Percentiles rank a stretch among this genome's conserved stretches.
Conservation (phyloP, 192 early-diverging fungal genomes). For the Glomus cerebriforme region DNA sequence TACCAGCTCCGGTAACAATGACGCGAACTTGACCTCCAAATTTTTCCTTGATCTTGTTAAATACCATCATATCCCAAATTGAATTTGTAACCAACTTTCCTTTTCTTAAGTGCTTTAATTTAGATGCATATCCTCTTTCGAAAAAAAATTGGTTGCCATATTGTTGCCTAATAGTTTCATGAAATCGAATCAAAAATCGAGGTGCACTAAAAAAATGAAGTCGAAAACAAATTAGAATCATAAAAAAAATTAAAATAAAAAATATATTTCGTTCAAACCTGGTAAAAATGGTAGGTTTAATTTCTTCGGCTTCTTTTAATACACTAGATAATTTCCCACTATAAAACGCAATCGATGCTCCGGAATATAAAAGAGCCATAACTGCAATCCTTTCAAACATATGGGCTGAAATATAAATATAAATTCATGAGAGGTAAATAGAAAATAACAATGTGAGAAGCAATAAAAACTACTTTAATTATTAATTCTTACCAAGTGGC, state of each 20-base stretch:
- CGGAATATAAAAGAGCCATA: constrained; percentile 44
- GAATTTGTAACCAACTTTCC: constrained; percentile 43
- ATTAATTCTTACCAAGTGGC: constrained; percentile 40
- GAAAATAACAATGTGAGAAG: background rate
- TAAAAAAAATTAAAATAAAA: background rate
- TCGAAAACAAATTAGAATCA: background rate
- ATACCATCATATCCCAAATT: constrained; percentile 47
- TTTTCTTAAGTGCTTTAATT: constrained; percentile 34
- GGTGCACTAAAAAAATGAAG: constrained; percentile 31
- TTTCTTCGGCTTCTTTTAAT: constrained; percentile 68
- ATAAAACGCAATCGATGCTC: constrained; percentile 73
- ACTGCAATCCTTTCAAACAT: constrained; percentile 36
- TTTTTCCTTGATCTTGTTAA: constrained; percentile 45
- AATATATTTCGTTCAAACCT: constrained; percentile 30
- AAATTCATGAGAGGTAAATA: background rate
- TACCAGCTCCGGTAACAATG: constrained; percentile 37
- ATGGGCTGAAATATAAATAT: constrained; percentile 33
- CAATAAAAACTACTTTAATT: background rate
- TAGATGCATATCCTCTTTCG: constrained; percentile 38
- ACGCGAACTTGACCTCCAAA: constrained; percentile 46
- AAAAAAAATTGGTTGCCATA: constrained; percentile 44
- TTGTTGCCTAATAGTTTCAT: constrained; percentile 34
- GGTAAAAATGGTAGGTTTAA: constrained; percentile 76
- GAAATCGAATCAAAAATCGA: constrained; percentile 32
- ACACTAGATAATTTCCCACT: constrained; percentile 56